Evolutionary conservation across 768 basidiomycete species (phyloP).

Genomic region (Kwoniella heveanensis): DNA sequence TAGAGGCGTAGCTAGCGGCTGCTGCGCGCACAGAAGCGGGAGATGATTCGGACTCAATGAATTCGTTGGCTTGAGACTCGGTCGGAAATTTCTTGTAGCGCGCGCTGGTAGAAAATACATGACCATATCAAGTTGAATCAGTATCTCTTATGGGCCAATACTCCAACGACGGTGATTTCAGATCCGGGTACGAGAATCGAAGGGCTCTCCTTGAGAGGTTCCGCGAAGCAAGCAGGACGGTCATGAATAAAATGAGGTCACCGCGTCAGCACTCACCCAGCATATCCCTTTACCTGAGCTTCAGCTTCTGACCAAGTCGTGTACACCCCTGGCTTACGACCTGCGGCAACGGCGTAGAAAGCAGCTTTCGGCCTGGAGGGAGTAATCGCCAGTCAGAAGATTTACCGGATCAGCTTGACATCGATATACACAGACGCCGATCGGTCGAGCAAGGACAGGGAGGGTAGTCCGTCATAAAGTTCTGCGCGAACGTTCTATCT

Average conservation of each 20-base stretch:
- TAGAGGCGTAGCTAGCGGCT: background rate
- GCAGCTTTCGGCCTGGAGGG: conserved; percentile 58
- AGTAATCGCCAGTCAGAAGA: too few relatives aligned
- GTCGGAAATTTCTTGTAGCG: conserved; percentile 70
- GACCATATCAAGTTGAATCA: conserved; percentile 14
- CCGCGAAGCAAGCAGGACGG: too few relatives aligned
- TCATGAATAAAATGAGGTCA: too few relatives aligned
- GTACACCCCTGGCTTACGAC: conserved; percentile 69
- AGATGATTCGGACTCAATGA: conserved; percentile 48
- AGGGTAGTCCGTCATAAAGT: too few relatives aligned
- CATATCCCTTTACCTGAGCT: conserved; percentile 68
- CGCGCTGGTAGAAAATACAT: conserved; percentile 56
- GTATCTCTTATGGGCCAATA: too few relatives aligned
- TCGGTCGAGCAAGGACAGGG: too few relatives aligned
- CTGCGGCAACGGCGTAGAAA: conserved; percentile 75
- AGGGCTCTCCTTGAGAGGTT: too few relatives aligned
- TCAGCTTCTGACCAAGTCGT: conserved; percentile 73
- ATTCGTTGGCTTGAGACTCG: conserved; percentile 65
- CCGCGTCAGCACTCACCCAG: conserved; percentile 46
- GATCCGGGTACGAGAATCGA: too few relatives aligned
- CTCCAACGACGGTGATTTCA: too few relatives aligned
- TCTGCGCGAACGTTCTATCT: too few relatives aligned
- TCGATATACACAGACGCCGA: too few relatives aligned
- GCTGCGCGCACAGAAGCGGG: conserved; percentile 5
- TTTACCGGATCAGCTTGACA: too few relatives aligned